Evolutionary conservation across 202 grass and related monocot species (phyloP), one percentile per base, ranked within the genome.

Genomic region (Saccharum hybrid): DNA sequence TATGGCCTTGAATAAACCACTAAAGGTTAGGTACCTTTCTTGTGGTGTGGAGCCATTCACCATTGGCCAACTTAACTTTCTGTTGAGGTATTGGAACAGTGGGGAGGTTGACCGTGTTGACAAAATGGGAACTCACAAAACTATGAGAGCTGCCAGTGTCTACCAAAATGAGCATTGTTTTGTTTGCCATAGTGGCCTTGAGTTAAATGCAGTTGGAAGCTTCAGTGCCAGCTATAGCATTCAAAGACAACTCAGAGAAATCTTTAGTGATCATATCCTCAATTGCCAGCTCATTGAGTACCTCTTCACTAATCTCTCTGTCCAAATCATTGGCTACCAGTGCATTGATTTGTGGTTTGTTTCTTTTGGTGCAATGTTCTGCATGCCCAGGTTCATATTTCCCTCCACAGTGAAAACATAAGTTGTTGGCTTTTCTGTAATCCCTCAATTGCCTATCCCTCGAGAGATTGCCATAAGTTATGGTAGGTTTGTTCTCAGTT

Each of bases 281-380:
- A 0, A 16, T 6, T 0, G 12, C 28, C 2, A 34, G 2, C 5
- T 64, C 28, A 0, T 7, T 6, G 0, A 64, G 1, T 0, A 16
- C 11, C 0, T 64, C 62, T 7, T 64, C 62, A 33, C 5, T 13
- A 0, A 64, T 13, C 2, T 6, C 0, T 0, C 6, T 2, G 0
- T 64, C 62, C 28, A 64, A 2, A 1, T 64, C 13, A 16, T 64
- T 64, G 0, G 31, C 0, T 0, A 7, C 28, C 0, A 64, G 1
- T 0, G 28, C 28, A 64, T 64, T 14, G 0, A 64, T 1, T 0
- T 64, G 62, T 0, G 28, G 1, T 3, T 16, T 15, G 0, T 7
- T 12, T 3, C 14, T 6, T 6, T 63, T 63, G 1, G 60, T 5
- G 1, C 60, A 63, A 0, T 14, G 1, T 2, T 54, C 14, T 0